Evolutionary conservation across 2,329 filamentous ascomycete species (phyloP), one percentile per base, ranked within the genome.

Genomic region (Trichoderma arundinaceum): DNA sequence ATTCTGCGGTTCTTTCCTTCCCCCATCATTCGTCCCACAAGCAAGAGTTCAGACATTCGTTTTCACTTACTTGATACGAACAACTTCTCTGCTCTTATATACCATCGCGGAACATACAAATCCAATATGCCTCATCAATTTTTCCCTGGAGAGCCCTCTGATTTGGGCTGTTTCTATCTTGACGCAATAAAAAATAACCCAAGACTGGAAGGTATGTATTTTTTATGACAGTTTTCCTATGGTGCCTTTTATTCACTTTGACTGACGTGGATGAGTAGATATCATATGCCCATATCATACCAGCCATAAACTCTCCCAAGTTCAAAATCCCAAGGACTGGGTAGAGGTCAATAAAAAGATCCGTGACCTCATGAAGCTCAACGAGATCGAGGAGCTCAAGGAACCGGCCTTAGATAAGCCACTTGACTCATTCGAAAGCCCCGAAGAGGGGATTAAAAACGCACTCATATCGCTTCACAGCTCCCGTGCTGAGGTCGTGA

Each of bases 321-420:
- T 32, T 44, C 5, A 43, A 1, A 5, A 44, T 17, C 15, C 1
- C 22, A 28, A 28, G 3, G 22, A 17, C 41, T 32, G 53, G 12
- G 22, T 7, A n/a, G 12, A 22, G 8, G n/a, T 44, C 38, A 57
- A 44, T 22, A 17, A 39, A 13, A 60, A 33, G 44, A 41, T 60
- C 19, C 44, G 44, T 10, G 35, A 0, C 5, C 39, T 49, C 2
- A 8, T 60, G 44, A 39, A 8, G 19, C 57, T 49, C 57, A 60
- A 60, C 44, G 19, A 41, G 17, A 60, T 60, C 10, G 57, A 60
- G 33, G 33, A 41, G 3, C 35, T 51, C 44, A 39, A 17, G 28
- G 28, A 12, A 15, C 57, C 35, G 9, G 9, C 19, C 4, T 7
- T 17, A 3, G 6, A 17, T 7, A 41, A 15, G 9, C 1, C n/a